Evolutionary conservation across 2,329 filamentous ascomycete genomes (phyloP).

Genomic region (Xylariaceae sp.): DNA sequence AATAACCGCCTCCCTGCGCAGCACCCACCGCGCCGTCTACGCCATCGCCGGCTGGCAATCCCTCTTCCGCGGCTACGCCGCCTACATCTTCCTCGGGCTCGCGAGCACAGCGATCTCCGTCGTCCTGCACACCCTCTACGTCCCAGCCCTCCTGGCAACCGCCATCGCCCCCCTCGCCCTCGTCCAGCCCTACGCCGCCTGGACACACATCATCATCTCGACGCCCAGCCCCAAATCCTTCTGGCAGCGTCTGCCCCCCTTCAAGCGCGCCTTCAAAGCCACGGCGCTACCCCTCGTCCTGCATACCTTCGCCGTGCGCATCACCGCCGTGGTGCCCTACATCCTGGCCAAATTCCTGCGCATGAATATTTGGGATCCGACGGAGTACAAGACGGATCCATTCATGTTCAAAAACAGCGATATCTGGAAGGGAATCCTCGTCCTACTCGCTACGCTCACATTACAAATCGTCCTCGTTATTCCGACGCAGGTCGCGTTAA

Average conservation of each 20-base stretch:
- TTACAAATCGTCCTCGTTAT: constrained; percentile 62
- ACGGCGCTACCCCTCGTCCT: constrained; percentile 63
- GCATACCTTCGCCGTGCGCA: constrained; percentile 53
- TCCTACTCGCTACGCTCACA: constrained; percentile 43
- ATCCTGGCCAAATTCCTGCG: constrained; percentile 43
- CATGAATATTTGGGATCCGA: constrained; percentile 37
- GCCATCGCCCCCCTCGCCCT: constrained; percentile 56
- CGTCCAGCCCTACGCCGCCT: constrained; percentile 66
- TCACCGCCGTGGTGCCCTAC: constrained; percentile 44
- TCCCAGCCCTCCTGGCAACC: constrained; percentile 44
- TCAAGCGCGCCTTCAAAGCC: constrained; percentile 59
- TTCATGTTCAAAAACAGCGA: constrained; percentile 33
- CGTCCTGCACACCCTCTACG: constrained; percentile 39
- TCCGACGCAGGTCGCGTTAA: constrained; percentile 69
- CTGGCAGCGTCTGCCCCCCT: constrained; percentile 64
- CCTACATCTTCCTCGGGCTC: constrained; percentile 39
- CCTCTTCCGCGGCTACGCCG: constrained; percentile 63
- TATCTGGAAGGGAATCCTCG: constrained; percentile 42
- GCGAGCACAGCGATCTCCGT: constrained; percentile 36
- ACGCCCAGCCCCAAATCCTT: constrained; percentile 58
- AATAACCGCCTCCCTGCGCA: constrained; percentile 48
- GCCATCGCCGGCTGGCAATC: constrained; percentile 59
- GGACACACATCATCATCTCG: constrained; percentile 83
- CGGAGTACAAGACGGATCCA: constrained; percentile 36
- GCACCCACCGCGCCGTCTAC: constrained; percentile 51